These are phyloP conservation scores for Lachnellula willkommii DNA, from an alignment of 2,329 filamentous ascomycete genomes.

Conservation along the genomic window DNA sequence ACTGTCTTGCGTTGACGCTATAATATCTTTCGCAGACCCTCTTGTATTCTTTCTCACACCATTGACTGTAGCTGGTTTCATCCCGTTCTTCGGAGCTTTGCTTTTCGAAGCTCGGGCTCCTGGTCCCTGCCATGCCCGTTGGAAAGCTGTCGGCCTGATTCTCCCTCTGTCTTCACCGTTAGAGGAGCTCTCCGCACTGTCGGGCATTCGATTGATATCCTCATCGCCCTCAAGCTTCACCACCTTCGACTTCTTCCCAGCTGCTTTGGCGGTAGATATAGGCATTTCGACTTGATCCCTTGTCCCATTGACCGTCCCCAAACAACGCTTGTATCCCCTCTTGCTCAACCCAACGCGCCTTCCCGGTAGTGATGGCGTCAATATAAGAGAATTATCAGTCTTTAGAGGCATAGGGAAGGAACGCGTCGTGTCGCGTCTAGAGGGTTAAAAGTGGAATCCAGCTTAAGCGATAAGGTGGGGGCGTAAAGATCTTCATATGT, in stretches of 20 bases:
- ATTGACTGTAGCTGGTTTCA: constrained; percentile 1
- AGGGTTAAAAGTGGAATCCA: not conserved
- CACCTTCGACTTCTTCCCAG: not conserved
- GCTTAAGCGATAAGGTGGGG: constrained; percentile 7
- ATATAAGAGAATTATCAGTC: not conserved
- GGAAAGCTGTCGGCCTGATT: not conserved
- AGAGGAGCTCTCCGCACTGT: constrained; percentile 2
- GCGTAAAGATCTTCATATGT: not conserved
- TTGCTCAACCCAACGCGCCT: constrained; percentile 10
- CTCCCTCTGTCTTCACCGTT: not conserved
- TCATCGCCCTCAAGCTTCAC: constrained; percentile 9
- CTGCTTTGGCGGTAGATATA: not conserved
- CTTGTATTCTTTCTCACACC: not conserved
- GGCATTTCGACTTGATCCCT: constrained; percentile 4
- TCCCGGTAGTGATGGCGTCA: not conserved
- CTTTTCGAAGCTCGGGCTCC: not conserved
- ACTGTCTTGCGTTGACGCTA: not conserved
- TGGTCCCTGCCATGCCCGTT: not conserved
- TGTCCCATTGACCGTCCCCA: not conserved
- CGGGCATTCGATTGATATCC: constrained; percentile 8
- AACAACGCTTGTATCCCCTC: not conserved
- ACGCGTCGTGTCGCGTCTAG: constrained; percentile 8
- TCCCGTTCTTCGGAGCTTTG: not conserved
- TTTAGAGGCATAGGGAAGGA: constrained; percentile 9
- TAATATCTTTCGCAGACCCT: not conserved